phyloP scores from a whole-genome alignment of 2,329 filamentous ascomycete genomes.

The Paraphoma sp. region DNA sequence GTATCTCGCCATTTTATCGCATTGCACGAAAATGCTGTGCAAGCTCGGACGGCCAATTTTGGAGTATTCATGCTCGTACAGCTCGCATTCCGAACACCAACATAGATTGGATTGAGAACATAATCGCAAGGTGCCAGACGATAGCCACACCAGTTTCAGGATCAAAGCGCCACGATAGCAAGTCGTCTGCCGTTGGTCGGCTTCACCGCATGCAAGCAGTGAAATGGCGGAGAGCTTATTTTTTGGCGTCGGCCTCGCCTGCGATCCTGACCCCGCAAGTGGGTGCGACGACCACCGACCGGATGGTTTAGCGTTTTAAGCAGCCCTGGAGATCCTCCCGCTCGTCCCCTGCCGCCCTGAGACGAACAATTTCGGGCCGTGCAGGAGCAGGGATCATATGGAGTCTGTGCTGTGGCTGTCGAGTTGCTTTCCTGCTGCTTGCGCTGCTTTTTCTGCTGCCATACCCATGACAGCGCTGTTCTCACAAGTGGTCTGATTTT shows the following conservation, averaged over 20 bases:
- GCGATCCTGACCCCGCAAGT: slow-evolving; percentile 25
- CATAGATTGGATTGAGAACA: neutral
- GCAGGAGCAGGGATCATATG: neutral
- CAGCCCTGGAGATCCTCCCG: slow-evolving; percentile 19
- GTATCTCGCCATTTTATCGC: neutral
- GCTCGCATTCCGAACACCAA: neutral
- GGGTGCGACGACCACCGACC: slow-evolving; percentile 15
- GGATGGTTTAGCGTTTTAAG: slow-evolving; percentile 20
- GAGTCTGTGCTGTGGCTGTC: no score
- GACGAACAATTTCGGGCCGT: neutral
- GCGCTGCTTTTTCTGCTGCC: slow-evolving; percentile 9
- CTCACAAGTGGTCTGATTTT: slow-evolving; percentile 15
- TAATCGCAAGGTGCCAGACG: slow-evolving; percentile 1
- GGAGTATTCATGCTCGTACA: neutral
- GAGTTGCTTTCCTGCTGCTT: neutral
- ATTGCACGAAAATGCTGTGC: slow-evolving; percentile 1
- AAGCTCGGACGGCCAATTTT: slow-evolving; percentile 5
- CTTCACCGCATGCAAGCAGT: slow-evolving; percentile 19
- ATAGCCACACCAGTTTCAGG: slow-evolving; percentile 7
- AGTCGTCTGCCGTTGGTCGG: slow-evolving; percentile 25
- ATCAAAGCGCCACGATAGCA: slow-evolving; percentile 4
- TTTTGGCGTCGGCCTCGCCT: slow-evolving; percentile 37
- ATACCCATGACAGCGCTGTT: neutral
- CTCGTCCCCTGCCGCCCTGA: slow-evolving; percentile 14
- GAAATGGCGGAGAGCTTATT: slow-evolving; percentile 18